phyloP scores from a whole-genome alignment of 768 basidiomycete species.

The Hypholoma fasciculare region DNA sequence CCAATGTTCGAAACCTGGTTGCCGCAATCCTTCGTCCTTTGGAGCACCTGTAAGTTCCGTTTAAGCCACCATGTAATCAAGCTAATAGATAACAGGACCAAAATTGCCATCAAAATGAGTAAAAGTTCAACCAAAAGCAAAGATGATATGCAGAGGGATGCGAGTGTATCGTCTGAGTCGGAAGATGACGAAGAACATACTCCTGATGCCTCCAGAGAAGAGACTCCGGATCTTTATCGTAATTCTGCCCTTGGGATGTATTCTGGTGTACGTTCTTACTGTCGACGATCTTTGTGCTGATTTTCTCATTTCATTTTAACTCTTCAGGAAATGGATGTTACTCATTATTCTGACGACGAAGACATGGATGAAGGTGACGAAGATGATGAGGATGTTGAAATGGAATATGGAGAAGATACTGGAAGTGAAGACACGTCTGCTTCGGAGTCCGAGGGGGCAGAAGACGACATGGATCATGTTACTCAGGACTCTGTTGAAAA shows the following conservation, averaged over 20 bases:
- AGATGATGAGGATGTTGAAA: conserved; percentile 82
- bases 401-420: conserved; percentile 84
- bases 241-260: conserved; percentile 98
- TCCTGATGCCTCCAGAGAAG: conserved; percentile 60
- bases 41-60: conserved; percentile 73
- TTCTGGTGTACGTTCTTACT: conserved; percentile 65
- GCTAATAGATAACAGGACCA: conserved; percentile 58
- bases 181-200: conserved; percentile 61
- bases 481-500: conserved; percentile 56
- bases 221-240: conserved; percentile 92
- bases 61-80: conserved; percentile 1
- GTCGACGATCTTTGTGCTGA: conserved; percentile 2
- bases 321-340: conserved; percentile 82
- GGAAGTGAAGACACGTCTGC: conserved; percentile 82
- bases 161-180: conserved; percentile 47
- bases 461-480: conserved; percentile 62
- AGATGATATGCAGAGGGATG: conserved; percentile 52
- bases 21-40: conserved; percentile 85
- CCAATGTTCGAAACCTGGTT: conserved; percentile 84
- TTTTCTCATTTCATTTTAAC: background rate
- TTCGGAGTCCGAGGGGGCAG: conserved; percentile 68
- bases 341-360: conserved; percentile 65
- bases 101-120: conserved; percentile 98
- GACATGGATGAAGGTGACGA: conserved; percentile 84
- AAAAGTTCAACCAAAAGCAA: conserved; percentile 68